Evolutionary conservation across 2,329 filamentous ascomycete species (phyloP), one percentile per base, ranked within the genome.

Genomic region (Teratosphaeria viscida): DNA sequence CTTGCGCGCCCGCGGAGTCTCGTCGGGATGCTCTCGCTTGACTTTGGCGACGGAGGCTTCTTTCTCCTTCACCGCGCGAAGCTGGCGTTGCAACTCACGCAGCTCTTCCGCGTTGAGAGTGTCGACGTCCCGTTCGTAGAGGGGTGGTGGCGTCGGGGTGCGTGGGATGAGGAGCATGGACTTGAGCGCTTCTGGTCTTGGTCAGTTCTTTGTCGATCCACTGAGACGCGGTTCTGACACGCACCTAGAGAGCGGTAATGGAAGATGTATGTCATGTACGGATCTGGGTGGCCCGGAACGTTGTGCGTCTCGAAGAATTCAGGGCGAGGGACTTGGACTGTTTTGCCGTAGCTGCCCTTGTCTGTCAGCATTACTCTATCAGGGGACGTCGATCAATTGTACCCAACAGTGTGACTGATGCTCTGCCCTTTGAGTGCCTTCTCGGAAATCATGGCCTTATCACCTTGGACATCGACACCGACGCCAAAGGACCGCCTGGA

Each of bases 161-260:
- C 63, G 67, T n/a, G 61, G 63, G 23, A 68, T 62, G 59, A 68
- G 65, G 37, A 63, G 54, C 55, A 67, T 60, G 5, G 57, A 49
- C 54, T 65, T 62, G 11, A 68, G 61, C 6, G 57, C 57, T 32
- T 59, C 65, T 63, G 54, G n/a, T 35, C 27, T 53, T 55, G n/a
- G 10, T 57, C 27, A 32, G 19, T 4, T 29, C 7, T 29, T 29
- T 1, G 29, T 29, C 29, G 29, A 29, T 29, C 29, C 29, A 29
- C 29, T 29, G 2, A 29, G 5, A 29, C 29, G 29, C 29, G 4
- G 4, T 29, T 2, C 29, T 29, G 29, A 29, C 29, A 43, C 11
- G 5, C 5, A 43, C 65, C 62, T 12, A 37, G 29, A 2, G 66
- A 66, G 37, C 63, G 62, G 58, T 68, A 70, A 5, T 58, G 34